Base-by-base conservation (phyloP, 768 basidiomycete genomes). In the Crepidotus variabilis region DNA sequence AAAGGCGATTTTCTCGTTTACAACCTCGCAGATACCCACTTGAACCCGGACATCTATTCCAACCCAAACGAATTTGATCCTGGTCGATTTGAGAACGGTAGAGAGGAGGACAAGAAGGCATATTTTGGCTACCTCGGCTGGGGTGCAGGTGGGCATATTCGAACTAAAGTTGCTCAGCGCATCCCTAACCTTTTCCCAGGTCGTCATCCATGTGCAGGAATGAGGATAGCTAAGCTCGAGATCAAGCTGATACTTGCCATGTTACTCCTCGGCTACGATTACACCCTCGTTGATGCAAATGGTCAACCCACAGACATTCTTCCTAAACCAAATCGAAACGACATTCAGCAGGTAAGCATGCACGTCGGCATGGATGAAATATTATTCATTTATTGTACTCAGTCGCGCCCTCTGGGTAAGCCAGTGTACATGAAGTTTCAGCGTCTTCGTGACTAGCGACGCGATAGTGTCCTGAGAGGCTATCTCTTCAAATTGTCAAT, bases 1-100 rank as follows among this genome's bases (percentile, higher is more conserved):
- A 65, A 60, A 21, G 71, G 75, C 3, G 70, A 72, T 16, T 77
- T 75, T 52, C n/a, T 78, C 16, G 69, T 71, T 0, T 76, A 74
- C 51, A 59, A 61, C 6, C 0, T 72, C 16, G 61, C 66, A 13
- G 73, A 75, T 50, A 66, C 60, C 0, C 75, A 78, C 52, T 55
- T 69, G 50, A 68, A 77, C 51, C 64, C 68, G 0, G 60, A 72
- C 0, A 68, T 76, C 14, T 77, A 77, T 50, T 51, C 67, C 2
- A 57, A 71, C 16, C 75, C 76, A 0, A 32, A 56, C 13, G 58
- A 56, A n/a, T 78, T 75, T 45, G 75, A 76, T 60, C 76, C 76
- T 0, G 58, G 53, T 1, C 59, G 77, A 34, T 76, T 64, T 45
- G 51, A 51, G 4, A 54, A 60, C n/a, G 72, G 67, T 3, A 57